Conservation (phyloP, 495 filamentous ascomycete species). For the Podospora fimiseda region DNA sequence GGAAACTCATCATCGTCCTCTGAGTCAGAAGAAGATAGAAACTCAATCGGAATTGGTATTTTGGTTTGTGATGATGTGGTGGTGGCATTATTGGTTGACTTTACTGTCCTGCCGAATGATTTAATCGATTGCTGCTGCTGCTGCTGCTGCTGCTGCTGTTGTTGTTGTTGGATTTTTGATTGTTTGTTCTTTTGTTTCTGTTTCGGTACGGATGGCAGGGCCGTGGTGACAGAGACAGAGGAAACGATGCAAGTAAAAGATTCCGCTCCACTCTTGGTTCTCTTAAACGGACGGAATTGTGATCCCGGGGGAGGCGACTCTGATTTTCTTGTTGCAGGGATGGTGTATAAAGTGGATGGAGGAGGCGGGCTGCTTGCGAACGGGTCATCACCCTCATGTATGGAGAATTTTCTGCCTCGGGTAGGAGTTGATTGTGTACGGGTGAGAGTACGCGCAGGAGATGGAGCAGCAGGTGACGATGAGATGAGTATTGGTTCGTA, state of each 20-base stretch:
- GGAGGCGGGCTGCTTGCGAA: neutral
- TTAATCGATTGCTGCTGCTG: slow-evolving; percentile 13
- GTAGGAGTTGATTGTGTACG: slow-evolving; percentile 4
- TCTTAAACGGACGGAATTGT: slow-evolving; percentile 18
- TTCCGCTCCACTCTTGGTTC: slow-evolving; percentile 21
- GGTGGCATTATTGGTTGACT: neutral
- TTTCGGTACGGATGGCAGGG: neutral
- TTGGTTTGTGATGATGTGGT: neutral
- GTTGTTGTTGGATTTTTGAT: neutral
- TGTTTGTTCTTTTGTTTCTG: neutral
- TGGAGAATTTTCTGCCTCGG: slow-evolving; percentile 14
- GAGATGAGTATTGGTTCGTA: slow-evolving; percentile 36
- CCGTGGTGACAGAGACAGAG: neutral
- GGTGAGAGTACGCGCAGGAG: slow-evolving; percentile 15
- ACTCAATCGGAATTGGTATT: neutral
- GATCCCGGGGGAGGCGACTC: neutral
- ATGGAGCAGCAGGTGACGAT: slow-evolving; percentile 32
- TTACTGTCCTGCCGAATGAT: slow-evolving; percentile 12
- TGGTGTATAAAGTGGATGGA: neutral
- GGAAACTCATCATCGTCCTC: slow-evolving; percentile 12
- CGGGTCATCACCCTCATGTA: neutral
- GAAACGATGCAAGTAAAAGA: neutral
- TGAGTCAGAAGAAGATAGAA: neutral
- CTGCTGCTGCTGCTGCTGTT: too few species aligned
- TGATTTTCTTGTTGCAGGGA: neutral